Conservation (phyloP, 148 eudicot genomes). For the Heliamphora exappendiculata region DNA sequence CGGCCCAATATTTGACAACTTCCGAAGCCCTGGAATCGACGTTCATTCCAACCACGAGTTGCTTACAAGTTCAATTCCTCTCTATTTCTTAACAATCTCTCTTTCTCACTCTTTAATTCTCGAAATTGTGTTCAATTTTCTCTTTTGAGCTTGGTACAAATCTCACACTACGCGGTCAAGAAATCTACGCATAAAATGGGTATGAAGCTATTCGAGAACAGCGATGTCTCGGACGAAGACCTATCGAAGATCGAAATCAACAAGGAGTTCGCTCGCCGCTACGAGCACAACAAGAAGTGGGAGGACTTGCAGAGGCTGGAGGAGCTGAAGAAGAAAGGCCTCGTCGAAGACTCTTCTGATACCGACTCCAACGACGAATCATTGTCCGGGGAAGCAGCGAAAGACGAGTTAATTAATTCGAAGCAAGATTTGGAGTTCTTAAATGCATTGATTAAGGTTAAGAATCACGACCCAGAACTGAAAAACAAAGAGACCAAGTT, state of each 20-base stretch:
- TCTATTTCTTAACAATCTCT: neutral
- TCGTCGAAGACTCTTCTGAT: slow-evolving; percentile 23
- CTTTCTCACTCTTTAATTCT: neutral
- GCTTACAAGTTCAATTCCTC: no score
- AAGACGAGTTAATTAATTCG: slow-evolving; percentile 15
- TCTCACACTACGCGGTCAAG: neutral
- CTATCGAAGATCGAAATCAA: slow-evolving; percentile 57
- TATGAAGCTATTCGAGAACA: slow-evolving; percentile 55
- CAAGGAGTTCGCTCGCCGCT: slow-evolving; percentile 62
- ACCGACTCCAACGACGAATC: slow-evolving; percentile 42
- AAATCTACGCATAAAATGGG: neutral
- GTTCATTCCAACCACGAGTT: no score
- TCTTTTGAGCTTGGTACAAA: neutral
- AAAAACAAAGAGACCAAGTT: slow-evolving; percentile 45
- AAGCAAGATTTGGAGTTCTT: slow-evolving; percentile 40
- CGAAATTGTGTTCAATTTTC: neutral
- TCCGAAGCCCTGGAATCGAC: no score
- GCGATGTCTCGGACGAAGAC: slow-evolving; percentile 20
- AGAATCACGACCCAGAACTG: slow-evolving; percentile 60
- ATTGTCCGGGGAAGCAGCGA: slow-evolving; percentile 19
- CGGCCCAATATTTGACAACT: no score
- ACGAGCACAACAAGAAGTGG: slow-evolving; percentile 71
- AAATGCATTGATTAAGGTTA: slow-evolving; percentile 48
- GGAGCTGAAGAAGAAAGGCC: slow-evolving; percentile 42
- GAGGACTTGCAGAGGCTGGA: slow-evolving; percentile 38